These are phyloP conservation scores for Neurospora terricola DNA, from an alignment of 495 filamentous ascomycete genomes.

Conservation along the genomic window DNA sequence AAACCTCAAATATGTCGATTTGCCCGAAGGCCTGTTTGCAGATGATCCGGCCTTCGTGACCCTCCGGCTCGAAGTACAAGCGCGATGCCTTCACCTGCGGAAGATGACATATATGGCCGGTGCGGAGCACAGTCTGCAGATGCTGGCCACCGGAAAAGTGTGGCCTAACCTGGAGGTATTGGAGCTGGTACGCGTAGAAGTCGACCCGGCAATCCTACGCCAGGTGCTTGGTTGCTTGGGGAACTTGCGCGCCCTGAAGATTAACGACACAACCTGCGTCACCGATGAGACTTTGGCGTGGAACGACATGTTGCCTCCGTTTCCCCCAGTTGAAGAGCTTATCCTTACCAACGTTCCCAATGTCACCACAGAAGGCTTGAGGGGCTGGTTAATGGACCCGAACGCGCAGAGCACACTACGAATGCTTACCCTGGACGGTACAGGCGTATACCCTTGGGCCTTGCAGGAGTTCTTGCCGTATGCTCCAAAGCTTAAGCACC, in stretches of 20 bases:
- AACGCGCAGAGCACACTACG: slow-evolving; percentile 43
- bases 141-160: slow-evolving; percentile 50
- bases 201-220: slow-evolving; percentile 65
- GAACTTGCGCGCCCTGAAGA: slow-evolving; percentile 58
- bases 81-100: slow-evolving; percentile 69
- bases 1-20: slow-evolving; percentile 79
- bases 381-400: slow-evolving; percentile 43
- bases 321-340: slow-evolving; percentile 61
- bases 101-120: slow-evolving; percentile 80
- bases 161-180: slow-evolving; percentile 77
- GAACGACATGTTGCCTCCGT: slow-evolving; percentile 49
- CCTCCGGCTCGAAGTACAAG: slow-evolving; percentile 73
- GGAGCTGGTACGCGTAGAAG: slow-evolving; percentile 59
- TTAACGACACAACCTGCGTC: slow-evolving; percentile 57
- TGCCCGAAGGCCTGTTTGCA: slow-evolving; percentile 76
- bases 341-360: slow-evolving; percentile 56
- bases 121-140: slow-evolving; percentile 66
- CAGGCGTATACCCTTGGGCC: slow-evolving; percentile 52
- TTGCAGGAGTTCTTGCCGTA: slow-evolving; percentile 55
- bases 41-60: slow-evolving; percentile 67
- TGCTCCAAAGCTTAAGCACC: slow-evolving; percentile 50
- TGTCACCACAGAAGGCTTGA: slow-evolving; percentile 61
- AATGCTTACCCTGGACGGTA: slow-evolving; percentile 53
- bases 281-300: slow-evolving; percentile 63
- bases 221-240: slow-evolving; percentile 57